phyloP scores from a whole-genome alignment of 73 alveolate species.

The Paramecium pentaurelia region DNA sequence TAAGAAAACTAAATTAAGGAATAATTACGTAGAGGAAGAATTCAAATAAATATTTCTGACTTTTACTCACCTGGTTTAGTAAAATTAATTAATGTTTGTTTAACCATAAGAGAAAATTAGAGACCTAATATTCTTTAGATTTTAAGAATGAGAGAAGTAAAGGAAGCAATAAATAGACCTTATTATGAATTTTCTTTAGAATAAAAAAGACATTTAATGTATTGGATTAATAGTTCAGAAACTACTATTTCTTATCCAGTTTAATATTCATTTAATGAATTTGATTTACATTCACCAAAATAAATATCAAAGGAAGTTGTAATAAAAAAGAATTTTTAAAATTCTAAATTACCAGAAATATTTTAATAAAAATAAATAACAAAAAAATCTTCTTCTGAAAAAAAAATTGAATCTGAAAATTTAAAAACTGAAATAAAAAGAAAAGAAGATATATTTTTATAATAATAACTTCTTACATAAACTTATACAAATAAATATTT shows the following conservation, averaged over 20 bases:
- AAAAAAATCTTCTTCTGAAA: background rate
- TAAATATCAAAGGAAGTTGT: background rate
- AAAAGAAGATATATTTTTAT: background rate
- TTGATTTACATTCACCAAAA: conserved; percentile 40
- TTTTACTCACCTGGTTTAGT: background rate
- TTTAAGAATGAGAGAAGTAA: background rate
- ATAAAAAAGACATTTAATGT: background rate
- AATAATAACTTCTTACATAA: background rate
- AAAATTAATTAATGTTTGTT: background rate
- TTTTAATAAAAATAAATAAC: background rate
- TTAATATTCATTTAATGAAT: conserved; percentile 30
- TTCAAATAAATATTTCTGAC: background rate
- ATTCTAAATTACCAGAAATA: conserved; percentile 13
- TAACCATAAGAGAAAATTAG: background rate
- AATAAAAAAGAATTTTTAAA: background rate
- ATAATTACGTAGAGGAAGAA: conserved; percentile 2
- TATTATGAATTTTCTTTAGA: conserved; percentile 11
- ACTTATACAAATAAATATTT: conserved; percentile 1
- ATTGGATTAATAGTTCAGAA: conserved; percentile 46
- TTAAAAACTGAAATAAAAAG: background rate
- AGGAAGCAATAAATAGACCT: background rate
- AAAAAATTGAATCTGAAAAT: background rate
- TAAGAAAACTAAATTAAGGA: background rate
- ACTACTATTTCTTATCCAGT: background rate
- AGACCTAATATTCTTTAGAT: conserved; percentile 31